phyloP scores from a whole-genome alignment of 352 stramenopile species.

The Globisporangium megalacanthum region DNA sequence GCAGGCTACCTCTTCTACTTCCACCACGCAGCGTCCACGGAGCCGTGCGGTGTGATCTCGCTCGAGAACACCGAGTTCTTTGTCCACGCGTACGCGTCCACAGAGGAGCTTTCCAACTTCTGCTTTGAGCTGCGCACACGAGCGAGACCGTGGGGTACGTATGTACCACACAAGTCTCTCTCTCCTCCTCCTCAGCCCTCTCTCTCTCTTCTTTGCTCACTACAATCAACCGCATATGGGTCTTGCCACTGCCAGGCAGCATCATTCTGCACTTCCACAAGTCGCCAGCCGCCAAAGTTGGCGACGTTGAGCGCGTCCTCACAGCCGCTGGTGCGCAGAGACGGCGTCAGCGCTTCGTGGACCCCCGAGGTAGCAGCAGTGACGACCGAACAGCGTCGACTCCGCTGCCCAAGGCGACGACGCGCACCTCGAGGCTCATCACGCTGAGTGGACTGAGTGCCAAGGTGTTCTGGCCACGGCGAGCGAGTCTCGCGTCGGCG shows the following conservation, averaged over 20 bases:
- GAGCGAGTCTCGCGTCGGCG: slow-evolving; percentile 3
- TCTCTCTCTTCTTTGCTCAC: not conserved
- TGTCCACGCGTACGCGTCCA: slow-evolving; percentile 67
- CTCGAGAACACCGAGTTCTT: slow-evolving; percentile 64
- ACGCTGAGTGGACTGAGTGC: slow-evolving; percentile 12
- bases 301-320: slow-evolving; percentile 54
- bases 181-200: not conserved
- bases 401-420: not conserved
- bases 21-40: slow-evolving; percentile 32
- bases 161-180: not conserved
- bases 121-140: slow-evolving; percentile 69
- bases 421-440: slow-evolving; percentile 10
- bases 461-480: slow-evolving; percentile 9
- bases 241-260: slow-evolving; percentile 25
- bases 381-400: not conserved
- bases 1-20: slow-evolving; percentile 82
- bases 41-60: slow-evolving; percentile 58
- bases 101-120: slow-evolving; percentile 54
- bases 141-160: slow-evolving; percentile 55
- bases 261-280: slow-evolving; percentile 74
- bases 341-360: slow-evolving; percentile 14
- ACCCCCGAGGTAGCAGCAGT: not conserved
- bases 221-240: too few species aligned
- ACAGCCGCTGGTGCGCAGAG: slow-evolving; percentile 34
- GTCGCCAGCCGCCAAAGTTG: slow-evolving; percentile 31